A percentile compares a stretch with the other conserved stretches of the same genome.
Conservation (phyloP, 2,329 filamentous ascomycete genomes). For the Talaromyces sp. region DNA sequence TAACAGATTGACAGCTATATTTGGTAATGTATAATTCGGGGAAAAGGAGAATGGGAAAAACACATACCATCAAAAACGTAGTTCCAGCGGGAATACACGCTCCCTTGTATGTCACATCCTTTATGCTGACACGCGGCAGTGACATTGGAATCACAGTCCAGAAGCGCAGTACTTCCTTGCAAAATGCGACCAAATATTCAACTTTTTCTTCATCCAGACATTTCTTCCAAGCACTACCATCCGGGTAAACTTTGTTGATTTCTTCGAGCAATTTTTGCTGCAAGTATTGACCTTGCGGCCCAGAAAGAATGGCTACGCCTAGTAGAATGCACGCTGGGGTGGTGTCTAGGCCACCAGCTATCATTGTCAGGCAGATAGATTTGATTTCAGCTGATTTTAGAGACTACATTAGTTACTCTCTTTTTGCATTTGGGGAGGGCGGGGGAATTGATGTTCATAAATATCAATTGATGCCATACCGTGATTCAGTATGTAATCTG, state of each 20-base stretch:
- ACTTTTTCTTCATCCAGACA: conserved; percentile 69
- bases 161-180: conserved; percentile 72
- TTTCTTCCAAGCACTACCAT: conserved; percentile 67
- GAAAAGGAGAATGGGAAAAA: too few species aligned
- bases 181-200: conserved; percentile 68
- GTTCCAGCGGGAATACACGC: conserved; percentile 66
- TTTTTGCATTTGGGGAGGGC: too few species aligned
- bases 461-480: conserved; percentile 36
- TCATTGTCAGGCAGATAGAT: conserved; percentile 75
- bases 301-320: conserved; percentile 70
- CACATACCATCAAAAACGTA: conserved; percentile 66
- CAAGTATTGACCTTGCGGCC: conserved; percentile 59
- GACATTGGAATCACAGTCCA: conserved; percentile 76
- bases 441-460: not conserved
- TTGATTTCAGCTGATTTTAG: conserved; percentile 52
- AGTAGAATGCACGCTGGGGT: conserved; percentile 74
- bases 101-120: conserved; percentile 64
- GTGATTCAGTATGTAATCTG: conserved; percentile 61
- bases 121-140: conserved; percentile 66
- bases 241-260: conserved; percentile 64
- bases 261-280: conserved; percentile 63
- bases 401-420: too few species aligned
- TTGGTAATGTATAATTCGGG: too few species aligned
- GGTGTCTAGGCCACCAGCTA: conserved; percentile 76
- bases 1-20: too few species aligned